Conservation (phyloP, 305 asterid species). For the Ilex paraguariensis region DNA sequence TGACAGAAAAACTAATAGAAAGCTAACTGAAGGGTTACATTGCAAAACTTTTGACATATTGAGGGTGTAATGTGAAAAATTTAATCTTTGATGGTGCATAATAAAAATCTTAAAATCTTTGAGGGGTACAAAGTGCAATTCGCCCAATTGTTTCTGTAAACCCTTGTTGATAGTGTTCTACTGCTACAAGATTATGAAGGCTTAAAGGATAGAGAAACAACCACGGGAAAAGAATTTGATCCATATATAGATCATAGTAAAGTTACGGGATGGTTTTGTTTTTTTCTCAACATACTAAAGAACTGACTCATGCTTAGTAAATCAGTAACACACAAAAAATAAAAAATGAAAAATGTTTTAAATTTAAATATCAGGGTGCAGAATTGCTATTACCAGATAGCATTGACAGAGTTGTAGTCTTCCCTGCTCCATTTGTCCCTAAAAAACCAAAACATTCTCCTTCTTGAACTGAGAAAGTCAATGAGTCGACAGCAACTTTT, state of each 20-base stretch:
- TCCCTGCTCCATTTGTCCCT: conserved; percentile 98
- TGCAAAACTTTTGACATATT: too few species aligned
- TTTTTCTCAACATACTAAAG: background rate
- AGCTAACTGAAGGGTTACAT: too few species aligned
- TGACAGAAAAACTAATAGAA: too few species aligned
- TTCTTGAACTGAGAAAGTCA: conserved; percentile 92
- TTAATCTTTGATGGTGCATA: too few species aligned
- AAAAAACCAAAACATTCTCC: conserved; percentile 98
- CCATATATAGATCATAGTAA: background rate
- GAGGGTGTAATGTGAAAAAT: too few species aligned
- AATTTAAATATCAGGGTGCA: conserved; percentile 9
- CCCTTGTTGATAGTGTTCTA: too few species aligned
- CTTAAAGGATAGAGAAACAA: too few species aligned
- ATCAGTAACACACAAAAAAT: background rate
- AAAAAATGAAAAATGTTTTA: background rate
- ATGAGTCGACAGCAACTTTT: conserved; percentile 83
- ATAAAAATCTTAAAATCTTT: too few species aligned
- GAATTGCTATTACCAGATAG: conserved; percentile 53
- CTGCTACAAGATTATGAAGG: too few species aligned
- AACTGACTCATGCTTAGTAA: background rate
- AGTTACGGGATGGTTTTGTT: background rate
- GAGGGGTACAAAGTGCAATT: too few species aligned
- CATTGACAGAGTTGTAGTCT: conserved; percentile 96
- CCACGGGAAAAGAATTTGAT: background rate
- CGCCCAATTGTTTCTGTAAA: too few species aligned